Base-by-base conservation (phyloP, 768 basidiomycete genomes). In the Roridomyces roridus region DNA sequence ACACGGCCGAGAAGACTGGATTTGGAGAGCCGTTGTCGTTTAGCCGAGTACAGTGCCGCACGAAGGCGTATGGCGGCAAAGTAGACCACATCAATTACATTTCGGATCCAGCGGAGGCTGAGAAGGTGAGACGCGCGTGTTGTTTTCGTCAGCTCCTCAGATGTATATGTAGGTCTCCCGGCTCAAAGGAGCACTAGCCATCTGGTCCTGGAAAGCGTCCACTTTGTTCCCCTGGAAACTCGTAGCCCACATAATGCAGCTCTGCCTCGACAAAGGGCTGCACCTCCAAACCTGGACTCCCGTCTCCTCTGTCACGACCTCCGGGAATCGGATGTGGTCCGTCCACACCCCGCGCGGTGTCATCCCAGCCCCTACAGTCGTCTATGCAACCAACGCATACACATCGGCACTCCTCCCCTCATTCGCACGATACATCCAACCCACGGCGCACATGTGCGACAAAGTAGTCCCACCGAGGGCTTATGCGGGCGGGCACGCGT, bases 371-470 rank as follows among this genome's bases (percentile, higher is more conserved):
- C 58, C 66, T 9, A 78, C 77, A 25, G 77, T 86, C 18, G 73
- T 85, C 0, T 82, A 82, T 57, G 80, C 82, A 5, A 85, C 84
- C 10, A 86, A 86, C 63, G 85, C 77, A 11, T 84, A 83, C 63
- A 73, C 77, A 11, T 73, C 81, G 1, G 66, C 72, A 18, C 69
- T 85, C 21, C 61, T 85, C 8, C 80, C 84, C 0, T 68, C 73
- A 17, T 71, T 85, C 25, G 61, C 64, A 8, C 54, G 65, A 9
- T 64, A 62, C 18, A 69, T 77, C 25, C 57, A 64, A 28, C 63
- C 65, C 21, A 57, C 63, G 23, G 52, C 63, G 36, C 57, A 59
- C 48, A 64, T 61, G 49, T 66, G 65, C 55, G 48, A 58, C 54
- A 59, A 59, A 24, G 63, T 66, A 39, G 56, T 66, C 18, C 63